Percentiles rank a stretch among this genome's conserved stretches.
Evolutionary conservation across 1,284 basidiomycete genomes (phyloP).

Genomic region (Termitomyces sp.): DNA sequence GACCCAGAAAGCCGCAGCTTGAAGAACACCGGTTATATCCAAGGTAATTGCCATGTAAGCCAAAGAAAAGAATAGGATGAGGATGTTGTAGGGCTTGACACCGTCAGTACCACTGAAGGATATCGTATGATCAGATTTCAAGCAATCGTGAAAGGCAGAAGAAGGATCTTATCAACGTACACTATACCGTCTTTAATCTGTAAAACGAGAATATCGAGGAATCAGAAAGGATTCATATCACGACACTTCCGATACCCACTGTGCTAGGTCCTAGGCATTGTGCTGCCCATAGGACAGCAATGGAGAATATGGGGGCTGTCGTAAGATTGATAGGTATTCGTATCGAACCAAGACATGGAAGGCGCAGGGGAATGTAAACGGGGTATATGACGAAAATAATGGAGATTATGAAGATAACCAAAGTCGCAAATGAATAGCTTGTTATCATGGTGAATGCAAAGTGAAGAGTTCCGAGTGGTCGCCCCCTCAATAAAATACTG

Average conservation of each 20-base stretch:
- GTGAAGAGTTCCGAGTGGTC: neutral
- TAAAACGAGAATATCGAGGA: neutral
- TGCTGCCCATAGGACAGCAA: constrained; percentile 27
- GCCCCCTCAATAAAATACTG: no score
- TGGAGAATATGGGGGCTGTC: constrained; percentile 27
- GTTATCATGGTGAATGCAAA: constrained; percentile 20
- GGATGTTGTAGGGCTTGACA: constrained; percentile 88
- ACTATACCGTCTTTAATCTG: constrained; percentile 70
- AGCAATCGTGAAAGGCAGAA: neutral
- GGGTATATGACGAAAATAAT: constrained; percentile 28
- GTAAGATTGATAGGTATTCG: constrained; percentile 26
- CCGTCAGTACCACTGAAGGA: constrained; percentile 42
- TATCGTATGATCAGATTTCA: neutral
- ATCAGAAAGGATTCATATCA: neutral
- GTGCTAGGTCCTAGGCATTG: constrained; percentile 25
- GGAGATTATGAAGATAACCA: constrained; percentile 27
- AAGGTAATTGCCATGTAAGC: constrained; percentile 94
- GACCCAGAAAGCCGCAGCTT: constrained; percentile 85
- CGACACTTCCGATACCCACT: constrained; percentile 12
- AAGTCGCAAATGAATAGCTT: constrained; percentile 23
- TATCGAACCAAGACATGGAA: constrained; percentile 18
- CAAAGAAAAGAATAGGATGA: constrained; percentile 88
- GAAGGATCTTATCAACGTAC: constrained; percentile 18
- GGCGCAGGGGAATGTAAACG: constrained; percentile 18
- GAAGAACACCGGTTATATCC: constrained; percentile 84